These are phyloP conservation scores for Neophaeococcomyces aloes DNA, from an alignment of 2,329 filamentous ascomycete genomes.

Conservation along the genomic window DNA sequence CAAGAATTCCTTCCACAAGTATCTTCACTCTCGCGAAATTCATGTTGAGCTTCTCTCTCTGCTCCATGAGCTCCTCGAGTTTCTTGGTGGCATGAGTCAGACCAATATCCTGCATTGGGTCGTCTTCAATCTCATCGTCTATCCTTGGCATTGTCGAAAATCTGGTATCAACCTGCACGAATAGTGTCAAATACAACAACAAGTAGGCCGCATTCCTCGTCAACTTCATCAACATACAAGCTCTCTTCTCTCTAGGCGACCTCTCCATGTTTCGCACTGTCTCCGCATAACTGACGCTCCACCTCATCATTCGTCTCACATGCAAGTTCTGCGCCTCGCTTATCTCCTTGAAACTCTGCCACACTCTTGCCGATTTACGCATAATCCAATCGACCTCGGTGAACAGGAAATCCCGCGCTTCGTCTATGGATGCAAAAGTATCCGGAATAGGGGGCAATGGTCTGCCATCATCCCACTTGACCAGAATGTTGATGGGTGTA, in stretches of 20 bases:
- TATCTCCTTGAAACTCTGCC: slow-evolving; percentile 3
- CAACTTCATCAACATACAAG: slow-evolving; percentile 3
- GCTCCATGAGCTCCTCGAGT: background rate
- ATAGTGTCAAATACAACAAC: slow-evolving; percentile 5
- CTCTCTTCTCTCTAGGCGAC: background rate
- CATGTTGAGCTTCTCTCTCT: slow-evolving; percentile 15
- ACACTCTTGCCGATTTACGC: slow-evolving; percentile 10
- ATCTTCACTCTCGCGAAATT: slow-evolving; percentile 20
- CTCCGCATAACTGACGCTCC: slow-evolving; percentile 20
- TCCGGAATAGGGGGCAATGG: slow-evolving; percentile 13
- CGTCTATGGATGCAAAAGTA: slow-evolving; percentile 14
- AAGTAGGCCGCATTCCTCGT: slow-evolving; percentile 3
- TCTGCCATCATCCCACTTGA: background rate
- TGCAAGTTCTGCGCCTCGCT: slow-evolving; percentile 15
- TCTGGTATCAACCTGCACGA: background rate
- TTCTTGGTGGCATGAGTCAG: background rate
- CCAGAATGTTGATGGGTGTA: slow-evolving; percentile 11
- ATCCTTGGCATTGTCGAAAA: background rate
- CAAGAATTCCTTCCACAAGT: slow-evolving; percentile 17
- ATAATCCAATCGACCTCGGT: slow-evolving; percentile 20
- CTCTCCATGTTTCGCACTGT: background rate
- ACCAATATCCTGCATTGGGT: background rate
- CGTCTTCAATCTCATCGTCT: background rate
- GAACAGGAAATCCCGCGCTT: slow-evolving; percentile 20
- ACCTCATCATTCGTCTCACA: slow-evolving; percentile 18